Evolutionary conservation across 1,139 yeast genomes (phyloP).

Genomic region (Suhomyces panamericanus): DNA sequence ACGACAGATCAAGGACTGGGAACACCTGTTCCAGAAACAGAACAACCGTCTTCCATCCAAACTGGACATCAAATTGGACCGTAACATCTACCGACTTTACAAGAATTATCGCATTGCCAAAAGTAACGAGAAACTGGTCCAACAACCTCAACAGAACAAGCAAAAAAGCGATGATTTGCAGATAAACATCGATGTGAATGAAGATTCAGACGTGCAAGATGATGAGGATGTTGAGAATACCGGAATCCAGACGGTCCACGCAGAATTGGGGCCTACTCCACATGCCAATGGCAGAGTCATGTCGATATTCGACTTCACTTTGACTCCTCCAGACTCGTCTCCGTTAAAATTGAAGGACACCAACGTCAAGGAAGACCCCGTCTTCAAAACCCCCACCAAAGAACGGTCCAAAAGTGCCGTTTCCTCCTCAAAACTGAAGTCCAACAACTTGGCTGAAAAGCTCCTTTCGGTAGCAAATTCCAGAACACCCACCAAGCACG

Average conservation of each 20-base stretch:
- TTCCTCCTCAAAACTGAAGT: too few relatives aligned
- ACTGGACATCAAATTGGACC: conserved; percentile 52
- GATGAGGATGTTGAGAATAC: conserved; percentile 5
- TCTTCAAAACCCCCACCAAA: conserved; percentile 39
- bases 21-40: conserved; percentile 43
- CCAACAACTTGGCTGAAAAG: conserved; percentile 6
- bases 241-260: conserved; percentile 11
- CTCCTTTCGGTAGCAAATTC: conserved; percentile 11
- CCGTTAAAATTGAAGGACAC: conserved; percentile 28
- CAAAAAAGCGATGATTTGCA: not conserved
- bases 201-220: conserved; percentile 8
- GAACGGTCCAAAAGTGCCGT: conserved; percentile 5
- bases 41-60: conserved; percentile 54
- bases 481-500: conserved; percentile 8
- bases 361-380: conserved; percentile 1
- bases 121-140: conserved; percentile 3
- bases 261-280: conserved; percentile 73
- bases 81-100: conserved; percentile 45
- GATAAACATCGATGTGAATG: conserved; percentile 11
- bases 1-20: conserved; percentile 63
- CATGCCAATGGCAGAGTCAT: conserved; percentile 69
- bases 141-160: not conserved
- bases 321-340: conserved; percentile 50
- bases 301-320: conserved; percentile 58
- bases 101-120: conserved; percentile 41